Evolutionary conservation across 2,329 filamentous ascomycete genomes (phyloP), one percentile per base, ranked within the genome.

Genomic region (Eutypella sp.): DNA sequence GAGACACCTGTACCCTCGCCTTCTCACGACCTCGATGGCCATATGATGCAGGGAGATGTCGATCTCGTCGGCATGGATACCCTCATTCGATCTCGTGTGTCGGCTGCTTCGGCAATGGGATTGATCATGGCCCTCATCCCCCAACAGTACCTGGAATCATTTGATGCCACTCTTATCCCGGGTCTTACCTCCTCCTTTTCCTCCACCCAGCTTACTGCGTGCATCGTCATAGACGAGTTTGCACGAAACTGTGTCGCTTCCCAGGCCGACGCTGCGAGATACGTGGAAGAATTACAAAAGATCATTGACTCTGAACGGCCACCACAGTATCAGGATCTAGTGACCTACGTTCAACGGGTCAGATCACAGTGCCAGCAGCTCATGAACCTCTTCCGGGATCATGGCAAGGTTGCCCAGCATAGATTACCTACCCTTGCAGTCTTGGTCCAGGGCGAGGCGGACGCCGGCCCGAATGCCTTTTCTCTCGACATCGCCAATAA

Each of bases 11-110:
- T 79, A 1, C 69, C 78, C 4, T 78, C 72, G n/a, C 72, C 86
- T n/a, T 81, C 86, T 1, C 93, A 99, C 66, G 96, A 99, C 64
- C 89, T 99, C 16, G 93, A 99, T 64, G 93, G 91, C 9, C 91
- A 95, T 56, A 96, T 99, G 85, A 90, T 99, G 73, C 88, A 92
- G 62, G 93, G 95, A 42, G 95, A 99, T 59, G 85, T 97, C 40
- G 95, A 99, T 61, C 75, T 99, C 36, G 91, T 99, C 22, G 91
- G 93, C 25, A 80, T 87, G 58, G 93, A 99, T 49, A 84, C 84
- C 6, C 81, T 99, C 65, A 82, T 97, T 41, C 83, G 92, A 50
- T 96, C 91, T 7, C 87, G 92, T 55, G 85, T 95, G n/a, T 87
- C 82, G 48, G 89, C 91, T 11, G 88, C 92, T 18, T 83, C 80